Evolutionary conservation across 2,329 filamentous ascomycete species (phyloP), one percentile per base, ranked within the genome.

Genomic region (Fusarium circinatum): DNA sequence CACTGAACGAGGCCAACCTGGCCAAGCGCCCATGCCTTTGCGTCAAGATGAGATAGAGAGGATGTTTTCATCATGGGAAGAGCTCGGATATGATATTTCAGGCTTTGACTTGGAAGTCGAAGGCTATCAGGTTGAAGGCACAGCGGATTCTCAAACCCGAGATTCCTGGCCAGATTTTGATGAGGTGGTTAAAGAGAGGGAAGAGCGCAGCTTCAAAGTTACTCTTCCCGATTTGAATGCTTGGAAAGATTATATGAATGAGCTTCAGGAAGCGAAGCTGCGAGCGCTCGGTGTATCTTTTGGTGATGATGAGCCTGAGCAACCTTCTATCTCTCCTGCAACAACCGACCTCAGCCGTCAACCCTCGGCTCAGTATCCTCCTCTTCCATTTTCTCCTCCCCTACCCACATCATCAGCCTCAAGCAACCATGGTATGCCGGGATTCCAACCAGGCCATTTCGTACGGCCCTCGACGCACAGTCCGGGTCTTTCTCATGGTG

Each of bases 211-310:
- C n/a, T 92, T 86, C 78, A 86, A 85, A 61, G 91, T 96, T 41
- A 87, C 87, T 30, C 86, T 96, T 68, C 93, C 94, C 5, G 92
- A 94, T 78, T 83, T 92, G 71, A 90, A 91, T 80, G 87, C 88
- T 3, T 91, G 89, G 89, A 92, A 94, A 78, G 86, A 90, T 32
- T 98, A 98, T 81, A 93, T 95, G 66, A 89, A 93, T 62, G 92
- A 93, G 75, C 85, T 98, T 41, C 91, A 94, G 75, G 96, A 99
- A 84, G 94, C 96, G 69, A 99, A 98, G 84, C 87, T 99, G 59
- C 91, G 95, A 70, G 95, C 96, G 57, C 87, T 99, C 62, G 96
- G 96, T 73, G 96, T 98, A 18, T 95, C 91, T 24, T 88, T 94
- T 69, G 93, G 91, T 41, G 91, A 92, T 55, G 92, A 94, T 11